Base-by-base conservation (phyloP, 164 flowering plant genomes). In the Magnolia officinalis region DNA sequence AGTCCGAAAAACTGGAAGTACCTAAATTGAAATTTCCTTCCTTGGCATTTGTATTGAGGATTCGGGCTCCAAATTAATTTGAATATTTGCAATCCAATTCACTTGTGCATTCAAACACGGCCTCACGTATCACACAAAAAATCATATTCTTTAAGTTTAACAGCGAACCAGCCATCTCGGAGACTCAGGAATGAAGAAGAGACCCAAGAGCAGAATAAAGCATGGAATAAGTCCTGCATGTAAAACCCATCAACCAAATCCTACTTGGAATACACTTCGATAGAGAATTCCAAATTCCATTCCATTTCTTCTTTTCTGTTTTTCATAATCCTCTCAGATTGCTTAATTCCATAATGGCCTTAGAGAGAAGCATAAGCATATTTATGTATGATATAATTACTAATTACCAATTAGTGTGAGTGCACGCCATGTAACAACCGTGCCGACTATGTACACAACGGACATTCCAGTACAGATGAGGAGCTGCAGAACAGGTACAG, bases 111-210 rank as follows among this genome's bases (percentile, higher is more conserved):
- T 37, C 45, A 37, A 37, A 37, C 45, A 37, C 45, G 45, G 6
- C 45, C 45, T 37, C 6, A 37, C 6, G 2, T 37, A 37, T 37
- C 45, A 37, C 45, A 37, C 45, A 37, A 37, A 37, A 37, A 37
- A 37, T 37, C 45, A 37, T 37, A 37, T 37, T 37, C 45, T 37
- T 37, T 37, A 37, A 37, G 45, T 37, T 37, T 37, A 20, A 59
- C 20, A 63, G 24, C 86, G 79, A 88, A 95, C 99, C 89, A 94
- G 89, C 98, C 98, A 96, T 87, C 98, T 90, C 0, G 99, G 99
- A 67, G 98, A 96, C 80, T 94, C 99, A 14, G 99, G 99, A 76
- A 94, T 87, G 83, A 92, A 63, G 69, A 84, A 81, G 45, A 92
- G 90, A 26, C 98, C 95, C 1, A 90, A 21, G 70, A 92, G 74